These are phyloP conservation scores for Aureobasidium sp. DNA, from an alignment of 2,329 filamentous ascomycete species.

Conservation along the genomic window DNA sequence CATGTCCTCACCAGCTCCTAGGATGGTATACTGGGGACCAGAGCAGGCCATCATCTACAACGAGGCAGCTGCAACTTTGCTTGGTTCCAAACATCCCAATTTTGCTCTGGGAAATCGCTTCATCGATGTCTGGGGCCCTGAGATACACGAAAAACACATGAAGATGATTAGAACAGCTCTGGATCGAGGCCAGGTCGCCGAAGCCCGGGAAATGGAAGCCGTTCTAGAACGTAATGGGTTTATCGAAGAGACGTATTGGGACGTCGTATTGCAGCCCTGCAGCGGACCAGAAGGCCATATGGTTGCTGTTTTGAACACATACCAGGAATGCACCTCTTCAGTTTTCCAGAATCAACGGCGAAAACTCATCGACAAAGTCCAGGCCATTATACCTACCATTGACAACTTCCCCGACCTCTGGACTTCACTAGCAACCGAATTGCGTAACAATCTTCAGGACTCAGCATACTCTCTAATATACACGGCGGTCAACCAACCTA, in stretches of 20 bases:
- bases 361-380: slow-evolving; percentile 14
- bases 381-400: slow-evolving; percentile 4
- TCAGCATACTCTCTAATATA: slow-evolving; percentile 17
- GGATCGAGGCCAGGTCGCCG: background rate
- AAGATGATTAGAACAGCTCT: slow-evolving; percentile 5
- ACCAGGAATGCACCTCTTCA: slow-evolving; percentile 14
- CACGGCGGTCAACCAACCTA: slow-evolving; percentile 14
- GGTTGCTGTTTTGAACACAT: slow-evolving; percentile 16
- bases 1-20: slow-evolving; percentile 26
- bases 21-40: slow-evolving; percentile 26
- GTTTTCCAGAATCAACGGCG: slow-evolving; percentile 15
- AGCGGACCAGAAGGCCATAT: slow-evolving; percentile 18
- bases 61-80: slow-evolving; percentile 28
- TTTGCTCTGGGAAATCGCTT: slow-evolving; percentile 18
- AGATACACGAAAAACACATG: slow-evolving; percentile 8
- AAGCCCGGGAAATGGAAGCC: slow-evolving; percentile 1
- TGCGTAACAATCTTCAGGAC: slow-evolving; percentile 14
- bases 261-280: slow-evolving; percentile 25
- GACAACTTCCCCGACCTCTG: slow-evolving; percentile 16
- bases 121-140: slow-evolving; percentile 14
- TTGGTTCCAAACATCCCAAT: slow-evolving; percentile 25
- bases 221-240: slow-evolving; percentile 19
- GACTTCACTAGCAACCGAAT: slow-evolving; percentile 12
- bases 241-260: slow-evolving; percentile 27
- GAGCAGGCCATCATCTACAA: slow-evolving; percentile 33